Conservation (phyloP, 1,284 basidiomycete species). For the Phlebopus sp. region DNA sequence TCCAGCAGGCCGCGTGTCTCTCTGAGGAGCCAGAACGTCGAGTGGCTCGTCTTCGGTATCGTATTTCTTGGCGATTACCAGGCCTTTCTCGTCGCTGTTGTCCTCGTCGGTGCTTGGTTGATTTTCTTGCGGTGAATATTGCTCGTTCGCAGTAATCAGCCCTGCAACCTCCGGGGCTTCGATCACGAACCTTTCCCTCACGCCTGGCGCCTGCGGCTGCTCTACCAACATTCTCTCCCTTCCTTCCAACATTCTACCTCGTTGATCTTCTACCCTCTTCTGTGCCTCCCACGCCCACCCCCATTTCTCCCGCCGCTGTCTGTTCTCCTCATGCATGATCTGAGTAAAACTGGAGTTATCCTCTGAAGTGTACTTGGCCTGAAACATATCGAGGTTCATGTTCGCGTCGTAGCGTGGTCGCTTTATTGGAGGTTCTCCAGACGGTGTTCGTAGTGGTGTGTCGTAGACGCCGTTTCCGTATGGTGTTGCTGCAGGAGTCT, state of each 20-base stretch:
- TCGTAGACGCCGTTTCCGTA: slow-evolving; percentile 59
- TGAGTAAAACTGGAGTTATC: slow-evolving; percentile 94
- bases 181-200: slow-evolving; percentile 64
- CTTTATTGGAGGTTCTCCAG: slow-evolving; percentile 45
- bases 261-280: slow-evolving; percentile 66
- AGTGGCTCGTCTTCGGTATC: slow-evolving; percentile 32
- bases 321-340: slow-evolving; percentile 87
- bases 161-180: slow-evolving; percentile 54
- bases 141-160: slow-evolving; percentile 47
- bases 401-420: slow-evolving; percentile 55
- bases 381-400: slow-evolving; percentile 80
- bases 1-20: slow-evolving; percentile 64
- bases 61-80: slow-evolving; percentile 20
- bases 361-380: slow-evolving; percentile 88
- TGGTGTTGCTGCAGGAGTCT: slow-evolving; percentile 66
- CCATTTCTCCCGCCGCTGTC: slow-evolving; percentile 71
- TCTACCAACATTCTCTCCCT: slow-evolving; percentile 69
- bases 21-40: slow-evolving; percentile 75
- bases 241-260: slow-evolving; percentile 57
- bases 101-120: slow-evolving; percentile 20
- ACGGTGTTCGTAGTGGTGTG: slow-evolving; percentile 56
- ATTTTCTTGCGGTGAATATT: slow-evolving; percentile 26
- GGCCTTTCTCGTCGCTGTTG: slow-evolving; percentile 28
- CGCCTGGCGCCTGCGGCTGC: slow-evolving; percentile 58
- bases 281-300: slow-evolving; percentile 93